Percentiles rank a stretch among this genome's conserved stretches.
Evolutionary conservation across 2,329 filamentous ascomycete genomes (phyloP).

Genomic region (Exutisphaerella laricina): DNA sequence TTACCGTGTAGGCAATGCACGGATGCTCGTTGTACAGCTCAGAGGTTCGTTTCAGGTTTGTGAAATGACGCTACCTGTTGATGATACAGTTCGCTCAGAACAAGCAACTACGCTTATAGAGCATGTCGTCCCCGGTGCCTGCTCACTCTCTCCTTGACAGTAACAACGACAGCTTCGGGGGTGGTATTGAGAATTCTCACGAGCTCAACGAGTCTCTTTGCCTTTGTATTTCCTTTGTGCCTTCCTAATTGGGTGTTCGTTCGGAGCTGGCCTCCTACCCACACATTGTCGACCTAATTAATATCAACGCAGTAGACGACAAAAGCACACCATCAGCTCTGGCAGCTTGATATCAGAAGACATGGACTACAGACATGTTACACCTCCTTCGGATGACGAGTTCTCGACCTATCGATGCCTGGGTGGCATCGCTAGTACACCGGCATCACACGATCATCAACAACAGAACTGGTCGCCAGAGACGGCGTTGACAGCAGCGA

Average conservation of each 20-base stretch:
- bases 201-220: conserved; percentile 38
- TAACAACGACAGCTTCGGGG: conserved; percentile 23
- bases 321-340: conserved; percentile 11
- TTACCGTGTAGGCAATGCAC: conserved; percentile 15
- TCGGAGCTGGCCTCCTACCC: conserved; percentile 42
- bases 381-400: conserved; percentile 36
- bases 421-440: conserved; percentile 30
- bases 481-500: conserved; percentile 27
- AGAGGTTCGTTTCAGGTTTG: conserved; percentile 26
- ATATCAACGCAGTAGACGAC: not conserved
- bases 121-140: not conserved
- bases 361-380: conserved; percentile 44
- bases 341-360: conserved; percentile 22
- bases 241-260: conserved; percentile 31
- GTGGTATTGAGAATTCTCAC: conserved; percentile 26
- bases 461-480: conserved; percentile 30
- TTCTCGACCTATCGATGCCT: conserved; percentile 27
- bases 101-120: conserved; percentile 24
- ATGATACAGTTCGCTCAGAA: conserved; percentile 3
- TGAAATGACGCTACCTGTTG: conserved; percentile 19
- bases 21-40: conserved; percentile 23
- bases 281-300: conserved; percentile 3
- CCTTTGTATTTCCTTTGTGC: conserved; percentile 33
- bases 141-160: conserved; percentile 11
- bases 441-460: conserved; percentile 24